These are phyloP conservation scores for Ilyonectria destructans DNA, from an alignment of 2,329 filamentous ascomycete species.

Conservation along the genomic window DNA sequence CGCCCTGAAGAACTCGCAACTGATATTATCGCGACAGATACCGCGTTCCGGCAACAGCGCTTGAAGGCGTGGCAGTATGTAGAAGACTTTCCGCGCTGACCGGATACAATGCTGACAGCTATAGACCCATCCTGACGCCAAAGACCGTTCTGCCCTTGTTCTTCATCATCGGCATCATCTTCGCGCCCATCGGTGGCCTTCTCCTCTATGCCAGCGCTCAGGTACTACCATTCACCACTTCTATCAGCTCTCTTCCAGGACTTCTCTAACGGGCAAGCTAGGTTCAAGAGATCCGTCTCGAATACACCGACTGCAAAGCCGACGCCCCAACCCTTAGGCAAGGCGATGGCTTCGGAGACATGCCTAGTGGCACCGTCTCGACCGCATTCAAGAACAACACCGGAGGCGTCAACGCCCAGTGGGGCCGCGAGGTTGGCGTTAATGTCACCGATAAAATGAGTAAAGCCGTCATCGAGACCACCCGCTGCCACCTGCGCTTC, in stretches of 20 bases:
- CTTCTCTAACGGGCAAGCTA: conserved; percentile 55
- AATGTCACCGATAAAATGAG: conserved; percentile 56
- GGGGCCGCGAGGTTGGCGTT: conserved; percentile 59
- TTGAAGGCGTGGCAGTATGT: conserved; percentile 98
- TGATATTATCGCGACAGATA: conserved; percentile 74
- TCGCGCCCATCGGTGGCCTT: conserved; percentile 91
- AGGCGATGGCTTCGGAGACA: conserved; percentile 59
- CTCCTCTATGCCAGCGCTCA: conserved; percentile 88
- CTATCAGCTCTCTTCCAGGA: background rate
- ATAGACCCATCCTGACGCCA: conserved; percentile 92
- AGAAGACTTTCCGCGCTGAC: conserved; percentile 13
- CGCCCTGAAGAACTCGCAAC: conserved; percentile 13
- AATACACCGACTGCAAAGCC: conserved; percentile 85
- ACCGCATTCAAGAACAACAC: conserved; percentile 80
- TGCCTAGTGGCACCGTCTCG: conserved; percentile 73
- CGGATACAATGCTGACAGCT: conserved; percentile 55
- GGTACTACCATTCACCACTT: conserved; percentile 63
- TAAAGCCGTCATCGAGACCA: conserved; percentile 56
- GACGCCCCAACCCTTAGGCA: conserved; percentile 63
- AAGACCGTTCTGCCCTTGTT: conserved; percentile 95
- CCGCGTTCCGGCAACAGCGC: conserved; percentile 95
- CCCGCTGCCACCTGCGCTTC: conserved; percentile 83
- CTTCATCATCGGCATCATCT: conserved; percentile 91
- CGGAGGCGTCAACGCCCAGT: conserved; percentile 58
- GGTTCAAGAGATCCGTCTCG: conserved; percentile 92